These are phyloP conservation scores for Leishmania major DNA, from an alignment of 208 protist species.

Conservation along the genomic window DNA sequence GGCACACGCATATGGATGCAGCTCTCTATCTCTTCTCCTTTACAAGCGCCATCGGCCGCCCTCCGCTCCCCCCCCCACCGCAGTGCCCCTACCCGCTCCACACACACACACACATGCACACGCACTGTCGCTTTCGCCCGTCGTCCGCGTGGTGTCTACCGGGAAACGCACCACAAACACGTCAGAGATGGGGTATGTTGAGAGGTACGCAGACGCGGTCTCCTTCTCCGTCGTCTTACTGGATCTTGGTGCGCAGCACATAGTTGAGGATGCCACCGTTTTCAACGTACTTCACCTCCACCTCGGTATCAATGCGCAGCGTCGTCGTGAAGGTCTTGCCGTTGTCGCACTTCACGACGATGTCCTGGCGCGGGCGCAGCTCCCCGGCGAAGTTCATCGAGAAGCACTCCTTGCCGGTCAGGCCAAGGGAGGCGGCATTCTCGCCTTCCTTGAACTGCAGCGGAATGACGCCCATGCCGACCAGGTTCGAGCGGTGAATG, in stretches of 20 bases:
- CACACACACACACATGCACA: background rate
- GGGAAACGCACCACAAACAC: background rate
- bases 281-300: slow-evolving; percentile 95
- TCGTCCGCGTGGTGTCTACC: background rate
- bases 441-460: slow-evolving; percentile 94
- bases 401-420: slow-evolving; percentile 95
- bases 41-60: background rate
- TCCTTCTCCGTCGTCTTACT: slow-evolving; percentile 1
- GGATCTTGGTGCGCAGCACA: slow-evolving; percentile 78
- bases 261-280: slow-evolving; percentile 95
- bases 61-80: background rate
- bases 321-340: slow-evolving; percentile 88
- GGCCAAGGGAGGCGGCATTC: slow-evolving; percentile 79
- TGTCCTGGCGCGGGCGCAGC: slow-evolving; percentile 82
- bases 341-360: slow-evolving; percentile 84
- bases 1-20: background rate
- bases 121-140: background rate
- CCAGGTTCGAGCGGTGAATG: slow-evolving; percentile 96
- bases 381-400: slow-evolving; percentile 85
- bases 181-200: background rate
- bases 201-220: background rate
- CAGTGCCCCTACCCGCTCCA: too few species aligned
- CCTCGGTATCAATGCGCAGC: slow-evolving; percentile 94
- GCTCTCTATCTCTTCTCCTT: background rate
- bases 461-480: slow-evolving; percentile 96